These are phyloP conservation scores for Ophiostoma himal-ulmi DNA, from an alignment of 2,329 filamentous ascomycete species.

Conservation along the genomic window DNA sequence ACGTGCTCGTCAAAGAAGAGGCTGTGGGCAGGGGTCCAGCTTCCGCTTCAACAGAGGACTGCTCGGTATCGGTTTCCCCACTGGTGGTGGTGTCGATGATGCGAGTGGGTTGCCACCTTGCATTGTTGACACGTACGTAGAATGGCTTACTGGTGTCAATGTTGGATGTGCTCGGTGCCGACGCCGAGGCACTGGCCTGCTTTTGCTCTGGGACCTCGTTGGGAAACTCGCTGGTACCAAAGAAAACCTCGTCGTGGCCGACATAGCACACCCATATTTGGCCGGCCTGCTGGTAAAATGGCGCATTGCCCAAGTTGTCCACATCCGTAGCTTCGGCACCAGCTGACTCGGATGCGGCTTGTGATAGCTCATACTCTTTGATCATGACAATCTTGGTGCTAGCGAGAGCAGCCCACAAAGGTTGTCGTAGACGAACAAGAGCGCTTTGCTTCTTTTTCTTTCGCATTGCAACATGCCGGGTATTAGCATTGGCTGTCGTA, in stretches of 20 bases:
- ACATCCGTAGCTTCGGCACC: conserved; percentile 71
- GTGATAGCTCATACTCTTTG: conserved; percentile 81
- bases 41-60: not conserved
- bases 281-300: conserved; percentile 63
- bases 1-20: not conserved
- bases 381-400: conserved; percentile 96
- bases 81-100: conserved; percentile 48
- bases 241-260: conserved; percentile 70
- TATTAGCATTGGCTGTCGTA: not conserved
- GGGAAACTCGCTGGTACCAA: conserved; percentile 63
- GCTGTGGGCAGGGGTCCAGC: not conserved
- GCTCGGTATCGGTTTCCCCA: conserved; percentile 20
- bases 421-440: conserved; percentile 83
- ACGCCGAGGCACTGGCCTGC: conserved; percentile 28
- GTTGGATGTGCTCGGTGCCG: conserved; percentile 36
- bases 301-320: conserved; percentile 69
- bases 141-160: conserved; percentile 69
- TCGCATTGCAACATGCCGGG: conserved; percentile 53
- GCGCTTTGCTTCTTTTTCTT: conserved; percentile 88
- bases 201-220: conserved; percentile 34
- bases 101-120: conserved; percentile 70
- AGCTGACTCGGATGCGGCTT: conserved; percentile 65
- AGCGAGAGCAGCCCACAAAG: conserved; percentile 87
- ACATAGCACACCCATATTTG: conserved; percentile 79
- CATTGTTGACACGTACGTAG: conserved; percentile 71